Evolutionary conservation across 2,329 filamentous ascomycete species (phyloP).

Genomic region (Thelonectria discophora): DNA sequence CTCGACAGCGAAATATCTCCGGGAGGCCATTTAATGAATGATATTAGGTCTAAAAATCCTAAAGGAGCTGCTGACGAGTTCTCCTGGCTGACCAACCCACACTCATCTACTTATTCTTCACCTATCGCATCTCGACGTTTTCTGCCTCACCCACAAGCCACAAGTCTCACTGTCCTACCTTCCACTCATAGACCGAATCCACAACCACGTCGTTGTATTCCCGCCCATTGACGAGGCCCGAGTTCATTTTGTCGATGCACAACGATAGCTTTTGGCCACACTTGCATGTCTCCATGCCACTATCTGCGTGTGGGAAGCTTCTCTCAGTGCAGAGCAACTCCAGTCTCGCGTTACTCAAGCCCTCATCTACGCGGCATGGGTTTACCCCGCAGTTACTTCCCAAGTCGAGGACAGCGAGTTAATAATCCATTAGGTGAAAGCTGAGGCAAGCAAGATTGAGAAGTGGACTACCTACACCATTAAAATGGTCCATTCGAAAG

Average conservation of each 20-base stretch:
- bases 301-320: background rate
- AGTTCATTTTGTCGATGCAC: conserved; percentile 23
- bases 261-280: conserved; percentile 19
- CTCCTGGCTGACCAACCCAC: background rate
- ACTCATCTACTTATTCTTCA: background rate
- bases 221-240: conserved; percentile 15
- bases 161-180: conserved; percentile 5
- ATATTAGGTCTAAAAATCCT: background rate
- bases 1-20: background rate
- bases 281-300: conserved; percentile 15
- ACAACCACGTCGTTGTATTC: background rate
- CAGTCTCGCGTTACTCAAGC: background rate
- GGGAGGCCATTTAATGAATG: background rate
- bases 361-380: conserved; percentile 7
- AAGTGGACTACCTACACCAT: conserved; percentile 14
- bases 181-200: conserved; percentile 20
- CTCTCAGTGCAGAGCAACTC: background rate
- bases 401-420: conserved; percentile 14
- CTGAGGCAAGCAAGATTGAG: background rate
- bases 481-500: background rate
- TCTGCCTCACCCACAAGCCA: background rate
- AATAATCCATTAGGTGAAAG: conserved; percentile 9
- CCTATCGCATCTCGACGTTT: background rate
- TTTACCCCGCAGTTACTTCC: conserved; percentile 14
- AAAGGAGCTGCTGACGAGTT: background rate